These are phyloP conservation scores for Fusarium chlamydosporum DNA, from an alignment of 2,329 filamentous ascomycete species.

Conservation along the genomic window DNA sequence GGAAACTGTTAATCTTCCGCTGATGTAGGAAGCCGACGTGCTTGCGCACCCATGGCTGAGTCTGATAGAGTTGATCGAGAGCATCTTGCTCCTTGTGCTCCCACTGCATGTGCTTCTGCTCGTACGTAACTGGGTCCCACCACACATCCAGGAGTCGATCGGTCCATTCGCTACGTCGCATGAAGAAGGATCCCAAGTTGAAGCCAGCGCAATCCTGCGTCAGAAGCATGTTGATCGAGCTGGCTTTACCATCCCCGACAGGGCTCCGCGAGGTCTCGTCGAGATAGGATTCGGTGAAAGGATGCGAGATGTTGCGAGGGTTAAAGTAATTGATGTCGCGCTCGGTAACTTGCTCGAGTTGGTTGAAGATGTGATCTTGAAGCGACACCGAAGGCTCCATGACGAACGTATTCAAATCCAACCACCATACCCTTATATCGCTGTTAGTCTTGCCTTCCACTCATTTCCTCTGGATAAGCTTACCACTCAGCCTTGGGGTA, in stretches of 20 bases:
- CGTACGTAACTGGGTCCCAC: conserved; percentile 98
- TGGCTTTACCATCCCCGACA: conserved; percentile 80
- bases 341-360: conserved; percentile 81
- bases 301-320: conserved; percentile 92
- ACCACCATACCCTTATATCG: conserved; percentile 97
- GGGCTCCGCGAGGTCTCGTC: conserved; percentile 80
- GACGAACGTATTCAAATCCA: conserved; percentile 96
- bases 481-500: conserved; percentile 98
- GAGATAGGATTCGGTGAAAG: conserved; percentile 79
- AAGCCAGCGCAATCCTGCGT: conserved; percentile 96
- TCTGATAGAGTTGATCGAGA: conserved; percentile 89
- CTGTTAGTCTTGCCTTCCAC: conserved; percentile 24
- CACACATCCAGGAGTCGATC: conserved; percentile 93
- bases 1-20: conserved; percentile 94
- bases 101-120: conserved; percentile 99
- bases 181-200: conserved; percentile 96
- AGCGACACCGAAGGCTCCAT: conserved; percentile 96
- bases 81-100: conserved; percentile 99
- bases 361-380: conserved; percentile 89
- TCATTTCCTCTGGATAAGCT: conserved; percentile 52
- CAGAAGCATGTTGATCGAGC: conserved; percentile 88
- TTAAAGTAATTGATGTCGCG: conserved; percentile 98
- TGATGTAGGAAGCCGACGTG: conserved; percentile 92
- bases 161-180: conserved; percentile 87
- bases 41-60: conserved; percentile 92